These are phyloP conservation scores for Fusarium vanettenii DNA, from an alignment of 2,329 filamentous ascomycete genomes.

Conservation along the genomic window DNA sequence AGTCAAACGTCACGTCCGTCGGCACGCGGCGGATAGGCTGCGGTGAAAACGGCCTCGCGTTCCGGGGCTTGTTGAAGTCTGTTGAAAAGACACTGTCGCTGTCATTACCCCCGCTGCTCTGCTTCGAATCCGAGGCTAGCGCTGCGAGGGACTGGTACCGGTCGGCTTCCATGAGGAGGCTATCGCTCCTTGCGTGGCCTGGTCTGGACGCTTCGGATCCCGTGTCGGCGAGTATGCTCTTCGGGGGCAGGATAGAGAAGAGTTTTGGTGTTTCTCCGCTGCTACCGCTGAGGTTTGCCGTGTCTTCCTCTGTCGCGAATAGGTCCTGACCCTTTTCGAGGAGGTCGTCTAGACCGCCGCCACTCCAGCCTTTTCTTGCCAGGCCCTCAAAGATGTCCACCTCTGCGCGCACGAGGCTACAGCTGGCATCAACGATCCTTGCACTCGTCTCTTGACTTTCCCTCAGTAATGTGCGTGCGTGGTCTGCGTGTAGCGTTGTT, in stretches of 20 bases:
- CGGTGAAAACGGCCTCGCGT: slow-evolving; percentile 70
- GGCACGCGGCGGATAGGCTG: slow-evolving; percentile 59
- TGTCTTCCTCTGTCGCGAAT: slow-evolving; percentile 60
- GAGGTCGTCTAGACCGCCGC: slow-evolving; percentile 74
- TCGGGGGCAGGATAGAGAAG: slow-evolving; percentile 73
- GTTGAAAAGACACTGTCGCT: slow-evolving; percentile 64
- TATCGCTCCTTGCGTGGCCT: slow-evolving; percentile 63
- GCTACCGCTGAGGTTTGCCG: slow-evolving; percentile 46
- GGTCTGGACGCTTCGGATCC: slow-evolving; percentile 52
- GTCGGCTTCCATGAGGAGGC: slow-evolving; percentile 63
- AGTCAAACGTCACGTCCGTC: slow-evolving; percentile 56
- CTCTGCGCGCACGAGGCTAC: slow-evolving; percentile 74
- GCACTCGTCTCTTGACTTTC: slow-evolving; percentile 74
- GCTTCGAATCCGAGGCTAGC: slow-evolving; percentile 49
- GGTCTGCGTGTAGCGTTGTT: slow-evolving; percentile 69
- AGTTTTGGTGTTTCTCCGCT: slow-evolving; percentile 59
- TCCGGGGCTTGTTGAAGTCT: slow-evolving; percentile 65
- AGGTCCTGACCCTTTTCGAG: slow-evolving; percentile 73
- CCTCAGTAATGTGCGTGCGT: slow-evolving; percentile 68
- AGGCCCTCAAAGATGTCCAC: slow-evolving; percentile 77
- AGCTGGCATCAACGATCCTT: slow-evolving; percentile 72
- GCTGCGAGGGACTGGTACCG: slow-evolving; percentile 70
- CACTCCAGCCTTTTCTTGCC: slow-evolving; percentile 75
- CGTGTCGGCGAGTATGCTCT: slow-evolving; percentile 70
- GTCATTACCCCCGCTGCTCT: slow-evolving; percentile 51